Evolutionary conservation across 2,329 filamentous ascomycete genomes (phyloP), one percentile per base, ranked within the genome.

Genomic region (Alternaria arborescens): DNA sequence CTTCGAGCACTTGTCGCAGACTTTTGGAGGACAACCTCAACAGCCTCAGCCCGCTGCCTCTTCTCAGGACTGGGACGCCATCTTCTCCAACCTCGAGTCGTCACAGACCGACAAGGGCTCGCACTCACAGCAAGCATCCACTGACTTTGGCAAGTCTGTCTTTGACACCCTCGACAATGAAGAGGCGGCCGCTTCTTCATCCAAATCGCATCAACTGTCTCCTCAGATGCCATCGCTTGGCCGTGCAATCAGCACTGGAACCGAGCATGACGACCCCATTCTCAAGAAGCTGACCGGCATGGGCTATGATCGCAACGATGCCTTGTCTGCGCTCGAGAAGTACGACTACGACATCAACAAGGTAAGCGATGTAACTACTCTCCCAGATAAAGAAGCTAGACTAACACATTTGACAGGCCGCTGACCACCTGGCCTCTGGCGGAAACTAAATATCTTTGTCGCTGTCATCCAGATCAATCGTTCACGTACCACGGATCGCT

Each of bases 271-370:
- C 74, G 94, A 98, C 75, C 91, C 93, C 8, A 94, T 97, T 58
- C 81, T 98, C 68, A 96, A 97, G 83, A 89, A 93, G 69, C 79
- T 98, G 73, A 97, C 92, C 1, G 86, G 87, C 10, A 97, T 98
- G 93, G 94, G 94, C 0, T 98, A 96, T 76, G 81, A 88, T 5
- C 85, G 94, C 30, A 82, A 84, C 8, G 88, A 92, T 52, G 91
- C 93, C 16, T 81, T 97, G 36, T 84, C 84, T 51, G 94, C 95
- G 24, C 81, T 98, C 75, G 94, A 98, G 83, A 94, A 94, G 78
- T 97, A 91, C 77, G 93, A 98, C 81, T 97, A 98, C 80, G 95
- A 97, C 78, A 86, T 97, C 76, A 93, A 97, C 80, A 93, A 92
- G 87, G 94, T 97, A 81, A 63, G 70, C 61, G 64, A 51, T 16